Conservation (phyloP, 805 yeast genomes). For the Candida ortonii region DNA sequence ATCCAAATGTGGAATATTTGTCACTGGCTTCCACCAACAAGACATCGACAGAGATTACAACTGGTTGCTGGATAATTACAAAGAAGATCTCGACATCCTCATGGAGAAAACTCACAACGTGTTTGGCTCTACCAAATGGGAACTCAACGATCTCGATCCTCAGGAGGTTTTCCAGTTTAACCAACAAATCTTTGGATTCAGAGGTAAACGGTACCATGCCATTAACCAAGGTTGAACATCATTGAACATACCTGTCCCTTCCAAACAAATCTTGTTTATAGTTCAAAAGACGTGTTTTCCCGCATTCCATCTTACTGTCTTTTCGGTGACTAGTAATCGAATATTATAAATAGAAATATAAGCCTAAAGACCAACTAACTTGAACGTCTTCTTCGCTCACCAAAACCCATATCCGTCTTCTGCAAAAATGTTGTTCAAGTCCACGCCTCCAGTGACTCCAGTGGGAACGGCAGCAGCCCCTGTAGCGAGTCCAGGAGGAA, state of each 20-base stretch:
- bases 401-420: slow-evolving; percentile 31
- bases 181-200: slow-evolving; percentile 82
- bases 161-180: slow-evolving; percentile 92
- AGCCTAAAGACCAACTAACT: slow-evolving; percentile 2
- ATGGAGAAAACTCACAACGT: slow-evolving; percentile 70
- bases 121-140: slow-evolving; percentile 90
- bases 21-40: slow-evolving; percentile 81
- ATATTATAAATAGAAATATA: no score
- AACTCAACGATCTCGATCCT: slow-evolving; percentile 86
- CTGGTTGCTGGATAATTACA: slow-evolving; percentile 64
- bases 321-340: no score
- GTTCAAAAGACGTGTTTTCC: not conserved
- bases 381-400: slow-evolving; percentile 10
- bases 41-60: slow-evolving; percentile 69
- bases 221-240: slow-evolving; percentile 33
- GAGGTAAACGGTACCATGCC: slow-evolving; percentile 97
- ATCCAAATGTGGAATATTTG: slow-evolving; percentile 87
- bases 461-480: no score
- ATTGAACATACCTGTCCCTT: not conserved
- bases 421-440: slow-evolving; percentile 19
- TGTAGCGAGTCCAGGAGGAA: no score
- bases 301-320: not conserved
- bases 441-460: slow-evolving; percentile 6
- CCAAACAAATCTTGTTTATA: slow-evolving; percentile 4
- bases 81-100: slow-evolving; percentile 76